A percentile compares a stretch with the other conserved stretches of the same genome.
These are phyloP conservation scores for Puccinia triticina DNA, from an alignment of 1,284 basidiomycete genomes.

Conservation along the genomic window DNA sequence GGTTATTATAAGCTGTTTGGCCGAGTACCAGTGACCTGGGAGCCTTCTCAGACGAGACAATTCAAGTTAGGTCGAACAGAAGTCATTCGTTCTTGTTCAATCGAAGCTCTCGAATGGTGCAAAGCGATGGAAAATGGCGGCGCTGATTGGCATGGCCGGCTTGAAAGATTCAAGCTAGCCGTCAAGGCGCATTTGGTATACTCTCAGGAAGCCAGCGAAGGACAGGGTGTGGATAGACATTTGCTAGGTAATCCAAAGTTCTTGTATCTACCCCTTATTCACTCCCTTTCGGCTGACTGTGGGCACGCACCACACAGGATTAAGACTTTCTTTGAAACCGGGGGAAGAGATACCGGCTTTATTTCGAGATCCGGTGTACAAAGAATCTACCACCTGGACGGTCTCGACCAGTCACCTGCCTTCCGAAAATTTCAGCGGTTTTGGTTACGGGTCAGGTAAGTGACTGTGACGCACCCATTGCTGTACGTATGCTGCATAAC, in stretches of 20 bases:
- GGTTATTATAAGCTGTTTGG: constrained; percentile 80
- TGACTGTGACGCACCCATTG: constrained; percentile 36
- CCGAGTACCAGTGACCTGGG: constrained; percentile 80
- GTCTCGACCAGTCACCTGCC: constrained; percentile 87
- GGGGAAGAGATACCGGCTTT: constrained; percentile 71
- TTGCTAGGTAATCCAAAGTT: constrained; percentile 68
- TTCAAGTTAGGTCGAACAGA: constrained; percentile 90
- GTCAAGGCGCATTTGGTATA: constrained; percentile 83
- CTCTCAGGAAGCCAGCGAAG: constrained; percentile 86
- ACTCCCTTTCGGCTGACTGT: background rate
- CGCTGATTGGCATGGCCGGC: constrained; percentile 62
- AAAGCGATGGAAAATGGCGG: constrained; percentile 78
- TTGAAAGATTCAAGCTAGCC: constrained; percentile 73
- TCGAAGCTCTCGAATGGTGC: constrained; percentile 81
- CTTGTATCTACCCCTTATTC: background rate
- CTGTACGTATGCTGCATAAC: constrained; percentile 34
- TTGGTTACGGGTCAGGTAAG: constrained; percentile 94
- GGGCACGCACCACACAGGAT: constrained; percentile 59
- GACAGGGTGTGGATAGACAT: constrained; percentile 92
- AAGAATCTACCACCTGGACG: constrained; percentile 81
- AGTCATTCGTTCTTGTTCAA: constrained; percentile 83
- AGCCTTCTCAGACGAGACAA: constrained; percentile 91
- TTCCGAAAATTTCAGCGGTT: constrained; percentile 81
- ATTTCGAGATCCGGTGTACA: constrained; percentile 77
- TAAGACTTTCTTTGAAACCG: constrained; percentile 78